Evolutionary conservation across 257 asterid genomes (phyloP).

Genomic region (Solanum infundibuliforme): DNA sequence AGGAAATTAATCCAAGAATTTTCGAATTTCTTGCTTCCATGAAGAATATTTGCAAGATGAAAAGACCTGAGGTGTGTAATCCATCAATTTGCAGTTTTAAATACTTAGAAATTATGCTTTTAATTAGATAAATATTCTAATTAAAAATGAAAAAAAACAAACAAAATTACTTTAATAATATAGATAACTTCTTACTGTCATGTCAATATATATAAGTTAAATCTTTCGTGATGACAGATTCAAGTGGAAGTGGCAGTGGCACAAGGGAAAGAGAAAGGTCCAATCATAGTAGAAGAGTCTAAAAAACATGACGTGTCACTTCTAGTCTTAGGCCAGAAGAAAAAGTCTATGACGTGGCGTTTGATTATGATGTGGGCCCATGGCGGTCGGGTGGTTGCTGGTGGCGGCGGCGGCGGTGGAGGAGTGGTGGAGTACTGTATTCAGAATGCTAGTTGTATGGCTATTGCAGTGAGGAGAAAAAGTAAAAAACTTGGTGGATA

Average conservation of each 20-base stretch:
- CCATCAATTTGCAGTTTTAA: background rate
- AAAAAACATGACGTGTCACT: slow-evolving; percentile 34
- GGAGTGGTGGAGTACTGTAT: slow-evolving; percentile 76
- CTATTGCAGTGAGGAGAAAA: slow-evolving; percentile 74
- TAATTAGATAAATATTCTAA: background rate
- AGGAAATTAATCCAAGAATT: slow-evolving; percentile 27
- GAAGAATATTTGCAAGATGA: slow-evolving; percentile 48
- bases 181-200: too few species aligned
- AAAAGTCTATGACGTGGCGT: slow-evolving; percentile 59
- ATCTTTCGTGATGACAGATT: slow-evolving; percentile 16
- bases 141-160: too few species aligned
- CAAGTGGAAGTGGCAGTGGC: slow-evolving; percentile 38
- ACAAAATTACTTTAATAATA: too few species aligned
- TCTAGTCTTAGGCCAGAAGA: slow-evolving; percentile 69
- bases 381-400: slow-evolving; percentile 18
- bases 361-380: slow-evolving; percentile 60
- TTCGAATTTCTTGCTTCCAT: slow-evolving; percentile 43
- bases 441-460: slow-evolving; percentile 80
- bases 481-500: slow-evolving; percentile 84
- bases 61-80: slow-evolving; percentile 59
- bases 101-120: background rate
- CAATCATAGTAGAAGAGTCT: slow-evolving; percentile 50
- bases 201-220: background rate
- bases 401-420: slow-evolving; percentile 6
- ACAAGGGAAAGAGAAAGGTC: slow-evolving; percentile 73